These are phyloP conservation scores for Penicillium sp. DNA, from an alignment of 2,329 filamentous ascomycete genomes.

Conservation along the genomic window DNA sequence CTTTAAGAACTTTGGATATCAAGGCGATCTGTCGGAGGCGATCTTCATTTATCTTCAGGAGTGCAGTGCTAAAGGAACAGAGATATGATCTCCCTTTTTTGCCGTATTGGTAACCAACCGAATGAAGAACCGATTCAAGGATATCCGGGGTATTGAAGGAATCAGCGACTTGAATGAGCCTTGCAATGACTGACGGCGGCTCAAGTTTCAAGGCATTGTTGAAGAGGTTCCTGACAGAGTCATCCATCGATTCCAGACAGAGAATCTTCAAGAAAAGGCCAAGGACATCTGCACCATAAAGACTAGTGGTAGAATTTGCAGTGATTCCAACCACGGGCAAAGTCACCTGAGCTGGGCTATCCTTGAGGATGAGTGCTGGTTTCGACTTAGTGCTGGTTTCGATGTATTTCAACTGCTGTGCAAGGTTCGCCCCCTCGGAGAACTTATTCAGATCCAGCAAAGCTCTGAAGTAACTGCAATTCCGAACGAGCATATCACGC, in stretches of 20 bases:
- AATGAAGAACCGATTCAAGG: constrained; percentile 24
- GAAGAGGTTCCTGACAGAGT: constrained; percentile 20
- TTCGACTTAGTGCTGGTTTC: neutral
- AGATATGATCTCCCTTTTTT: constrained; percentile 30
- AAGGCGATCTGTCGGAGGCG: constrained; percentile 41
- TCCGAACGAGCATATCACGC: constrained; percentile 30
- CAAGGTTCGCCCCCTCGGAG: constrained; percentile 38
- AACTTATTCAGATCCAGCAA: constrained; percentile 46
- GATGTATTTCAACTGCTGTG: constrained; percentile 27
- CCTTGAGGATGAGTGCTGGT: neutral
- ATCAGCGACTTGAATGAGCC: constrained; percentile 35
- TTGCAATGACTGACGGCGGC: constrained; percentile 33
- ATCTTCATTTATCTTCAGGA: constrained; percentile 38
- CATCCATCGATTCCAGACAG: constrained; percentile 27
- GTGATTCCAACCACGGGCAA: constrained; percentile 33
- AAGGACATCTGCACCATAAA: constrained; percentile 33
- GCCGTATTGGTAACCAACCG: constrained; percentile 31
- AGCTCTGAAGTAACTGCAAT: constrained; percentile 42
- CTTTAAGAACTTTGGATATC: constrained; percentile 35
- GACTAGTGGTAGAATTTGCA: constrained; percentile 23
- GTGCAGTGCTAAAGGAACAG: constrained; percentile 21
- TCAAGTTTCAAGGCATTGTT: constrained; percentile 27
- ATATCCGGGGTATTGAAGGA: constrained; percentile 33
- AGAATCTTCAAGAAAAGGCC: constrained; percentile 36
- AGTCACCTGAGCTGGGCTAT: neutral